Conservation (phyloP, 805 yeast species). For the Wickerhamiella allomyrinae region DNA sequence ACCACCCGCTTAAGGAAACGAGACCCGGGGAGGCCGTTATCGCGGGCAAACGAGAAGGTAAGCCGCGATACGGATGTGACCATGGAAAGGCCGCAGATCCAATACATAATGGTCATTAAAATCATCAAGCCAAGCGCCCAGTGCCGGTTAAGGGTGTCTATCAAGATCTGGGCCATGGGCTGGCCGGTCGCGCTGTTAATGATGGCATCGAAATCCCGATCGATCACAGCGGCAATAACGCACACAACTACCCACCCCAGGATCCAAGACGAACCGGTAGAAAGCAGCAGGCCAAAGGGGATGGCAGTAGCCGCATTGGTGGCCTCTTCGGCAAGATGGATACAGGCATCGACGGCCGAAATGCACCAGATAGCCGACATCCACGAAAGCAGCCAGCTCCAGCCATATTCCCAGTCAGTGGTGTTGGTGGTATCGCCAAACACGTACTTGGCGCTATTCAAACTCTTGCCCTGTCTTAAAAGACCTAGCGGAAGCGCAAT, state of each 20-base stretch:
- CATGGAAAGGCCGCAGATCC: constrained; percentile 18
- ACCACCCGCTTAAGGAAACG: too few species aligned
- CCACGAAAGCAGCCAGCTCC: constrained; percentile 42
- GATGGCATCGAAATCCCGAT: constrained; percentile 6
- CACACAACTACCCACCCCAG: constrained; percentile 18
- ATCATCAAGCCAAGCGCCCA: constrained; percentile 13
- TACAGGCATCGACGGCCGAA: constrained; percentile 42
- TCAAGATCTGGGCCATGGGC: constrained; percentile 14
- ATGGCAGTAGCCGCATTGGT: constrained; percentile 48
- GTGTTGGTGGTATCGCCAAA: constrained; percentile 38
- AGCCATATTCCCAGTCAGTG: constrained; percentile 52
- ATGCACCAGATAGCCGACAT: constrained; percentile 43
- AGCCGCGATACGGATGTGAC: constrained; percentile 57
- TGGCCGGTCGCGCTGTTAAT: constrained; percentile 27
- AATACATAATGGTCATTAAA: constrained; percentile 11
- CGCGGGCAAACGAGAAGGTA: constrained; percentile 53
- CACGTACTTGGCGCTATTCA: constrained; percentile 37
- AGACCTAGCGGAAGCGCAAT: constrained; percentile 50
- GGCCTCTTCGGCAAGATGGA: constrained; percentile 51
- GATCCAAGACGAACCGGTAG: constrained; percentile 30
- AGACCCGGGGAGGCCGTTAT: constrained; percentile 52
- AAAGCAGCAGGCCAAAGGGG: constrained; percentile 52
- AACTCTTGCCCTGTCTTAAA: constrained; percentile 15
- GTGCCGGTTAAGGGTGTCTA: constrained; percentile 7
- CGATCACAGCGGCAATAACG: constrained; percentile 13